phyloP scores from a whole-genome alignment of 2,329 filamentous ascomycete genomes.

The Curvularia eragrostidis region DNA sequence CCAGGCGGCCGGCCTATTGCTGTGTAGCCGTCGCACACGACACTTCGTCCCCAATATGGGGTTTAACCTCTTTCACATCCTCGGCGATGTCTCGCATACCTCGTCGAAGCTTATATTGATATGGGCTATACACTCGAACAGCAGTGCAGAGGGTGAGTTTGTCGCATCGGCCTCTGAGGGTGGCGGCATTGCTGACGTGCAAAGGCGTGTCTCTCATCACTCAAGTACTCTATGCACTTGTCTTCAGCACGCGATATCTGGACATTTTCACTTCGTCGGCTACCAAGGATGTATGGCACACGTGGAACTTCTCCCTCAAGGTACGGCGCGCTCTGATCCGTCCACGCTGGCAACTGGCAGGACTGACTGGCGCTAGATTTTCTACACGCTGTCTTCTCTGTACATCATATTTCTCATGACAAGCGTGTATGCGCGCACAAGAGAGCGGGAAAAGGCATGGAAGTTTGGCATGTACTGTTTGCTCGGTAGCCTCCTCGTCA shows the following conservation, averaged over 20 bases:
- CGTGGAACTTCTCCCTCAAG: conserved; percentile 77
- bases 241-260: conserved; percentile 87
- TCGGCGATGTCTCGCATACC: conserved; percentile 84
- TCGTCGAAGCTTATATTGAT: conserved; percentile 89
- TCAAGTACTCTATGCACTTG: conserved; percentile 82
- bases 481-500: conserved; percentile 67
- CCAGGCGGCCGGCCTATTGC: conserved; percentile 33
- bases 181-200: conserved; percentile 11
- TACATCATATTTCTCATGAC: conserved; percentile 92
- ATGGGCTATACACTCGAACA: conserved; percentile 86
- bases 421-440: conserved; percentile 81
- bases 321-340: conserved; percentile 13
- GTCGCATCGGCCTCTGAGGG: background rate
- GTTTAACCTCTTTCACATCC: conserved; percentile 70
- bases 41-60: conserved; percentile 30
- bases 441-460: conserved; percentile 92
- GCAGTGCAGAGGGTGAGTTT: conserved; percentile 76
- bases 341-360: background rate
- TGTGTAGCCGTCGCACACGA: conserved; percentile 31
- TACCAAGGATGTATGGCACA: conserved; percentile 41
- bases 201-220: conserved; percentile 88
- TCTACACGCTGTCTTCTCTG: conserved; percentile 82
- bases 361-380: conserved; percentile 58
- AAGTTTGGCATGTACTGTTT: conserved; percentile 79
- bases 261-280: conserved; percentile 70